Conservation (phyloP, 1,284 basidiomycete genomes). For the Marasmius sp. region DNA sequence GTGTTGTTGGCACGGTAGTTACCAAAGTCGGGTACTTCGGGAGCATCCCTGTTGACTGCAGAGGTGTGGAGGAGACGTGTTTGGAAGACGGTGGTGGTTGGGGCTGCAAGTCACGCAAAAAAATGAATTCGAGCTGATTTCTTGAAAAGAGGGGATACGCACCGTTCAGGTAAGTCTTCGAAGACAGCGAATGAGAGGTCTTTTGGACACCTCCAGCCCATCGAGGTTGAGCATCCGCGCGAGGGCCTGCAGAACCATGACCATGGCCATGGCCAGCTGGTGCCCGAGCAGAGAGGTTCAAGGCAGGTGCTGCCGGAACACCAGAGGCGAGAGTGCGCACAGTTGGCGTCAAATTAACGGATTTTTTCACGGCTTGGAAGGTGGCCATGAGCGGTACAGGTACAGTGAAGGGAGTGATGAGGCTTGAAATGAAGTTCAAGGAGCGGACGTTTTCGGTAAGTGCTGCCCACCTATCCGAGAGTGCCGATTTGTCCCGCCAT, state of each 20-base stretch:
- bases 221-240: slow-evolving; percentile 65
- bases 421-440: neutral
- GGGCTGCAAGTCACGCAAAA: slow-evolving; percentile 10
- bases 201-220: slow-evolving; percentile 64
- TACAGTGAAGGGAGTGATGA: neutral
- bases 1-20: slow-evolving; percentile 77
- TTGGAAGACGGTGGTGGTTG: slow-evolving; percentile 51
- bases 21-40: slow-evolving; percentile 87
- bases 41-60: slow-evolving; percentile 58
- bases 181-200: slow-evolving; percentile 57
- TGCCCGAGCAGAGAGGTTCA: slow-evolving; percentile 69
- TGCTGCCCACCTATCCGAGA: neutral
- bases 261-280: slow-evolving; percentile 61
- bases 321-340: slow-evolving; percentile 76
- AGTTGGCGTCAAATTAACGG: slow-evolving; percentile 81
- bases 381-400: slow-evolving; percentile 9
- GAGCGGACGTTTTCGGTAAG: neutral
- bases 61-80: slow-evolving; percentile 78
- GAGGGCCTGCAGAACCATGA: slow-evolving; percentile 53
- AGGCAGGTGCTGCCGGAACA: slow-evolving; percentile 64
- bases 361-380: slow-evolving; percentile 71
- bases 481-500: neutral
- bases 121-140: neutral
- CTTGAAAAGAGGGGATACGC: slow-evolving; percentile 28
- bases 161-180: slow-evolving; percentile 74